Evolutionary conservation across 164 flowering plant species (phyloP).

Genomic region (Umbilicus rupestris): DNA sequence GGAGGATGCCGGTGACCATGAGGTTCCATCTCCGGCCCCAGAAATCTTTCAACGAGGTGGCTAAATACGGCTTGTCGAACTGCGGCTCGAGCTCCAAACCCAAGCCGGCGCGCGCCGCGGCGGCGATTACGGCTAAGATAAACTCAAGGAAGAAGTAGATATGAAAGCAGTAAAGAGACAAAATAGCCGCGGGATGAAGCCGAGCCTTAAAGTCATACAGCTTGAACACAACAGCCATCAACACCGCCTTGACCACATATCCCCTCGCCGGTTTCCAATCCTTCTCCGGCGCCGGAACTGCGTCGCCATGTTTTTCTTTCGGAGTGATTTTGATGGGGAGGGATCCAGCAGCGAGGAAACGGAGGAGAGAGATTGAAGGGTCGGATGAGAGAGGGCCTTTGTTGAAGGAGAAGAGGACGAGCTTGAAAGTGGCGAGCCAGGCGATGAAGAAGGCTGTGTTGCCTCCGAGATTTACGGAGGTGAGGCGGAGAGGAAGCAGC

Average conservation of each 20-base stretch:
- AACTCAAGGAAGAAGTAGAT: constrained; percentile 30
- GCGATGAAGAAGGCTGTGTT: constrained; percentile 28
- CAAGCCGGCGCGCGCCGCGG: constrained; percentile 16
- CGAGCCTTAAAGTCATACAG: constrained; percentile 18
- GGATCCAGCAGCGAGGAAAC: constrained; percentile 26
- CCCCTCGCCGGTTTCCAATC: constrained; percentile 14
- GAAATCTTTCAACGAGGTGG: constrained; percentile 49
- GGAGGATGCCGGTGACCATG: constrained; percentile 33
- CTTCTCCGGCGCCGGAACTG: not conserved
- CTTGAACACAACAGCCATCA: constrained; percentile 13
- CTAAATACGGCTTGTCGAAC: constrained; percentile 36
- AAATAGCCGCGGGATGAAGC: constrained; percentile 16
- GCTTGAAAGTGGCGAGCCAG: constrained; percentile 63
- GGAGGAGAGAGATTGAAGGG: constrained; percentile 19
- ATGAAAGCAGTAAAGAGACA: constrained; percentile 20
- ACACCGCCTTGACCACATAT: constrained; percentile 18
- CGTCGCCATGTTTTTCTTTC: not conserved
- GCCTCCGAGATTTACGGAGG: constrained; percentile 24
- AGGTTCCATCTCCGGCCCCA: constrained; percentile 60
- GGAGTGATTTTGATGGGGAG: constrained; percentile 32
- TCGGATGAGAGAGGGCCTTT: constrained; percentile 27
- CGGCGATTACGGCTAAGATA: constrained; percentile 16
- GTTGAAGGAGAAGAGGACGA: constrained; percentile 37
- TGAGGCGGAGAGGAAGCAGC: constrained; percentile 30
- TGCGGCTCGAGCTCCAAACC: constrained; percentile 39